Base-by-base conservation (phyloP, 768 basidiomycete species). In the Pulveroboletus frians region DNA sequence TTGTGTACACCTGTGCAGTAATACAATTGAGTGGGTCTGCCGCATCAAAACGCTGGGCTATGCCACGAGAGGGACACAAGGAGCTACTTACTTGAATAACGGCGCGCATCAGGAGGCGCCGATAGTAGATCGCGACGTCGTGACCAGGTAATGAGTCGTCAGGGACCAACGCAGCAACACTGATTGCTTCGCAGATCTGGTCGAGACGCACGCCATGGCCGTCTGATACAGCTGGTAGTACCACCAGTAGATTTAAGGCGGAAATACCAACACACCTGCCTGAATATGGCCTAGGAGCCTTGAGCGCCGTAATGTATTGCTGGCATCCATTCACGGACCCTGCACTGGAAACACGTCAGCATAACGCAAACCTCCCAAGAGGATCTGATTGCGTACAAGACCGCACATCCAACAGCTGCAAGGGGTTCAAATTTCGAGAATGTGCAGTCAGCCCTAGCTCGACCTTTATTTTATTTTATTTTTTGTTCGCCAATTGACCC, bases 301-400 rank as follows among this genome's bases (percentile, higher is more conserved):
- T 47, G 54, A 30, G 47, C 57, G 57, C 63, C 62, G 63, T 65
- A 63, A 65, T 49, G 57, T 43, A 38, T 48, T 64, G 60, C 57
- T 63, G 63, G 63, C 63, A 65, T 57, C 36, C 32, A 39, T 51
- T 53, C 54, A 50, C 36, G 39, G 54, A 63, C 63, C 62, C 52
- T 65, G 63, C 11, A 27, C 31, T 49, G 27, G 43, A 53, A 65
- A 63, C 55, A 65, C 62, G 62, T 65, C 58, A 63, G 39, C 62
- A 55, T 57, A 40, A 61, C 59, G 54, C 52, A 32, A 61, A 45
- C 48, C 34, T 39, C 27, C 37, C 43, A 46, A 52, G 49, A 43
- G 51, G 57, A 53, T 51, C 53, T 52, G 51, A 63, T 65, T 63
- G 54, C 60, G 63, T 60, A 65, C 63, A 63, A 52, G 17, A 38